Evolutionary conservation across 73 alveolate genomes (phyloP), one percentile per base, ranked within the genome.

Genomic region (Strombidium stylifer): DNA sequence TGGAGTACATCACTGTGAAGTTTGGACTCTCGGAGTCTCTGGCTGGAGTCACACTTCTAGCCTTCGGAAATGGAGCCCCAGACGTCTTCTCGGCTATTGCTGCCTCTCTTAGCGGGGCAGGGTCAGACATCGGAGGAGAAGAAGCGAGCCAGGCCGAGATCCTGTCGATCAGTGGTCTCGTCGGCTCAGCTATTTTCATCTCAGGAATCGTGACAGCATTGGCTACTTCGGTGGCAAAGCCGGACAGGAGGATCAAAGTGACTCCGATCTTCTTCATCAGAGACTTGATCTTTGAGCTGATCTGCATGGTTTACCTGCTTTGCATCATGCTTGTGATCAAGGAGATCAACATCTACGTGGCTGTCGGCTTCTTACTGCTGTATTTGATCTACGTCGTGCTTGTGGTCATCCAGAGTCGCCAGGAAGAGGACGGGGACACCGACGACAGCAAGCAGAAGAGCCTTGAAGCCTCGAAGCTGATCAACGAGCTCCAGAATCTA

Each of bases 41-140:
- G 30, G 93, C 96, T 20, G 92, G 42, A 6, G 94, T 88, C 11
- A 96, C 99, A 7, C 70, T 96, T 10, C 79, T 96, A 35, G 99
- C 99, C 44, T 92, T 96, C 42, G 98, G 98, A 6, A 96, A 94
- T 78, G 99, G 99, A 19, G 99, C 99, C 2, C 97, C 98, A 39
- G 99, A 96, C 79, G 98, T 96, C 15, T 65, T 96, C 39, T 85
- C 99, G 0, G 85, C 98, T 21, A 59, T 96, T 24, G 81, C 90
- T n/a, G 42, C 42, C 10, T 32, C 42, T 86, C 58, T 61, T 10
- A 10, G 15, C 8, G 8, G 12, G 12, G 45, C 45, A 35, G 45
- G 45, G 15, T 35, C 12, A 8, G 8, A 35, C 12, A 35, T 35
- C 15, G 45, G 15, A 8, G 12, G 8, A 35, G 8, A 8, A n/a